Conservation (phyloP, 108 stramenopile genomes). For the Skeletonema marinoi region DNA sequence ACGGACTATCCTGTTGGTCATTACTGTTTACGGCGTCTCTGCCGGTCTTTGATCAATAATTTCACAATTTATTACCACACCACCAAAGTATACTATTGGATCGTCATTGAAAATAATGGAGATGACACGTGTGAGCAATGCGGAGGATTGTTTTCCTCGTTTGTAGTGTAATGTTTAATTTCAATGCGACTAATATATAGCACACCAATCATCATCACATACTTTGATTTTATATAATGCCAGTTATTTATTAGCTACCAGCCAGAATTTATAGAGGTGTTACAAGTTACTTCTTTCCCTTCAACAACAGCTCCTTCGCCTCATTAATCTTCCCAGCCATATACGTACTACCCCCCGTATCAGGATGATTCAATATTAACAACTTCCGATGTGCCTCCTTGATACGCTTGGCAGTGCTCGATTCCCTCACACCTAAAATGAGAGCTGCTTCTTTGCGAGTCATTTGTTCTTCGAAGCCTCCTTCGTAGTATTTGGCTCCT, state of each 20-base stretch:
- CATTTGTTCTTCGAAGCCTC: conserved; percentile 99
- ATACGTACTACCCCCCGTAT: conserved; percentile 97
- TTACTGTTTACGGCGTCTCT: neutral
- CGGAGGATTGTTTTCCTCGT: neutral
- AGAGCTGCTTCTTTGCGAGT: conserved; percentile 96
- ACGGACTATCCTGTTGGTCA: neutral
- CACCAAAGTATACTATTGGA: neutral
- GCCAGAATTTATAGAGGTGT: too few species aligned
- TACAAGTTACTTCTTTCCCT: conserved; percentile 54
- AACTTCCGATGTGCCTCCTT: conserved; percentile 97
- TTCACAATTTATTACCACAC: neutral
- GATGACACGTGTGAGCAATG: neutral
- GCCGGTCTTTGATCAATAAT: neutral
- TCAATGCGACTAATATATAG: neutral
- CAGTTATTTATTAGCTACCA: neutral
- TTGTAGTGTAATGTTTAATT: neutral
- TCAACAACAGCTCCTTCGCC: conserved; percentile 97
- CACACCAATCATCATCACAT: neutral
- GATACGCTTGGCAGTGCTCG: conserved; percentile 83
- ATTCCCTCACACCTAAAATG: conserved; percentile 96
- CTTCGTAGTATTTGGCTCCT: conserved; percentile 93
- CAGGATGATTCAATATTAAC: conserved; percentile 97
- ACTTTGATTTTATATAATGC: neutral
- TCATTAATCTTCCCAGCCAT: conserved; percentile 97
- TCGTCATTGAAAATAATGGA: neutral